Conservation (phyloP, 2,329 filamentous ascomycete species). For the Exophiala aquamarina region DNA sequence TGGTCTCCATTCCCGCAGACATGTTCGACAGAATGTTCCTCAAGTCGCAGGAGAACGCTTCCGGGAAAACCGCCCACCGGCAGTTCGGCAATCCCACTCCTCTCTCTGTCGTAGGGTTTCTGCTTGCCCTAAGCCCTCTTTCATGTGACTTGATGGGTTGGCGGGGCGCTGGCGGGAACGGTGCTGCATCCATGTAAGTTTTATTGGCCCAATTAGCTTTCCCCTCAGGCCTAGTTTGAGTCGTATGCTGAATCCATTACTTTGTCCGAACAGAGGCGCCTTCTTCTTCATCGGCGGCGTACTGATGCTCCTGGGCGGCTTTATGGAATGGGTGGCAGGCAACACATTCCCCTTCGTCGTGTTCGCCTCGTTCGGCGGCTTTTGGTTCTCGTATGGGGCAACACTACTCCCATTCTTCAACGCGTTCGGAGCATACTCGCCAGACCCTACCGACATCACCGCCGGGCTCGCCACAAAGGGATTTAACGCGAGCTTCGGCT, state of each 20-base stretch:
- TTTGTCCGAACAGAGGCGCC: conserved; percentile 23
- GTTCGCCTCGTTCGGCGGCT: conserved; percentile 46
- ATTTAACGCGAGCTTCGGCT: conserved; percentile 39
- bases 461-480: too few species aligned
- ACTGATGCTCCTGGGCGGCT: conserved; percentile 30
- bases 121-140: conserved; percentile 54
- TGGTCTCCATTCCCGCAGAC: conserved; percentile 30
- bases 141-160: conserved; percentile 59
- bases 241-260: too few species aligned
- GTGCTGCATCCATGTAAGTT: conserved; percentile 41
- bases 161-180: conserved; percentile 55
- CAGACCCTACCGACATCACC: conserved; percentile 17
- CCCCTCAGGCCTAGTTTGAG: neutral
- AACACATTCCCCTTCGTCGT: conserved; percentile 58
- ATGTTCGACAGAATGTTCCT: conserved; percentile 33
- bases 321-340: conserved; percentile 35
- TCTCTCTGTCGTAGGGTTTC: conserved; percentile 12
- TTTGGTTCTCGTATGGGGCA: conserved; percentile 56
- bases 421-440: conserved; percentile 39
- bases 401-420: conserved; percentile 55
- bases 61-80: conserved; percentile 22
- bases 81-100: conserved; percentile 31
- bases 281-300: conserved; percentile 25
- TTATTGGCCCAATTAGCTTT: too few species aligned
- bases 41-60: conserved; percentile 26